phyloP scores from a whole-genome alignment of 148 eudicot genomes.

The Rhododendron henanense region DNA sequence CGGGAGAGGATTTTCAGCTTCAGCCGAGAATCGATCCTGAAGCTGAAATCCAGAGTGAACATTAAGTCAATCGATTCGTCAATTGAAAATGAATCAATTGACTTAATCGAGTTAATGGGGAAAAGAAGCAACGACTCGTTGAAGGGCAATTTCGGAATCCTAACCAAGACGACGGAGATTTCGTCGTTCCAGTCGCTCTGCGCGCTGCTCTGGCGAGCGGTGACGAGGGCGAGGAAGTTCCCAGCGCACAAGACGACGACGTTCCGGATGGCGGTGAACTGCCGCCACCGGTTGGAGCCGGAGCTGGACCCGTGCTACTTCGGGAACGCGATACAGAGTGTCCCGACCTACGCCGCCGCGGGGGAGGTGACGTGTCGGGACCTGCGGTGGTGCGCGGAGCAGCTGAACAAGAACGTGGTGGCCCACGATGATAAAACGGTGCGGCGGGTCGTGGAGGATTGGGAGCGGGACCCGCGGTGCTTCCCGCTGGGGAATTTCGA shows the following conservation, averaged over 20 bases:
- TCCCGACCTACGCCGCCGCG: slow-evolving; percentile 54
- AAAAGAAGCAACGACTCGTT: slow-evolving; percentile 59
- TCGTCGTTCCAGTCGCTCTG: slow-evolving; percentile 74
- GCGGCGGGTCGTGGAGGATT: slow-evolving; percentile 38
- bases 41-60: slow-evolving; percentile 48
- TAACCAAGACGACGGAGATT: slow-evolving; percentile 30
- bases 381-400: slow-evolving; percentile 80
- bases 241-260: slow-evolving; percentile 40
- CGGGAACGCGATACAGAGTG: slow-evolving; percentile 93
- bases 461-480: slow-evolving; percentile 78
- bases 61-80: neutral
- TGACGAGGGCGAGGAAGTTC: slow-evolving; percentile 70
- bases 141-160: slow-evolving; percentile 11
- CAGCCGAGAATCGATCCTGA: slow-evolving; percentile 55
- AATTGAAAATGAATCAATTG: slow-evolving; percentile 9
- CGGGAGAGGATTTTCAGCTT: slow-evolving; percentile 73
- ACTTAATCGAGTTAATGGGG: slow-evolving; percentile 43
- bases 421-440: slow-evolving; percentile 49
- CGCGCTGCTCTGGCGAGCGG: slow-evolving; percentile 71
- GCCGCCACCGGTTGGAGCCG: slow-evolving; percentile 73
- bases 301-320: slow-evolving; percentile 57
- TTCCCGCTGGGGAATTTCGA: slow-evolving; percentile 86
- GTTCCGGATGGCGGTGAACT: slow-evolving; percentile 88
- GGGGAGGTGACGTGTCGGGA: slow-evolving; percentile 49
- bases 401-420: slow-evolving; percentile 49